Base-by-base conservation (phyloP, 2,329 filamentous ascomycete genomes). In the Clonostachys byssicola region DNA sequence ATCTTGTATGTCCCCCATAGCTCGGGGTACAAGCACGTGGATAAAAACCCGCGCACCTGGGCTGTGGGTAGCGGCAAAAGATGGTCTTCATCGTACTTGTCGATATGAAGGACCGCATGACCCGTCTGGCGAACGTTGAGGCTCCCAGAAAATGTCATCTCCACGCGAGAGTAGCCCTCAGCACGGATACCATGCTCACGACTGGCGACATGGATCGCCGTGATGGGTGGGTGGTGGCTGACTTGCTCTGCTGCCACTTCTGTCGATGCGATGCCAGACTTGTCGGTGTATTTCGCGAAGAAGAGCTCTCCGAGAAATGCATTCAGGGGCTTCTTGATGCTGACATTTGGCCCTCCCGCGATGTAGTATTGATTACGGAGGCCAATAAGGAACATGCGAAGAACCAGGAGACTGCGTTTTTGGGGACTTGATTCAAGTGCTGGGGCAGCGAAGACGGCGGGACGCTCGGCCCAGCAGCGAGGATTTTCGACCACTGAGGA, bases 241-340 rank as follows among this genome's bases (percentile, higher is more conserved):
- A 78, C 74, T 56, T 78, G 74, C 56, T 78, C 74, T 10, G 23
- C 23, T 30, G 23, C 9, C 23, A 30, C 23, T 34, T 74, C 64
- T 5, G 60, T 66, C 0, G 58, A 63, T 10, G 57, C 51, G 8
- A 56, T 57, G 16, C 23, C 23, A n/a, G 36, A 40, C 17, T 54
- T 44, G 18, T 69, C 61, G 1, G 53, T 61, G 67, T 68, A 73
- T 1, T 58, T 60, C 0, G 68, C 68, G 2, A 77, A 52, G 53
- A 77, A 78, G 2, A 77, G 49, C 56, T 78, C 74, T 12, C 74
- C 74, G 0, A 78, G 60, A 44, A 78, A 77, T 7, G 74, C 74
- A 49, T 78, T 78, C 5, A 78, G 65, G 2, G 74, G 74, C 52
- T 78, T 78, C 58, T 74, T 74, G 60, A 77, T 75, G 23, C 23